Percentiles rank a stretch among this genome's conserved stretches.
phyloP scores from a whole-genome alignment of 192 early-diverging fungal genomes.

The Backusella sp. region DNA sequence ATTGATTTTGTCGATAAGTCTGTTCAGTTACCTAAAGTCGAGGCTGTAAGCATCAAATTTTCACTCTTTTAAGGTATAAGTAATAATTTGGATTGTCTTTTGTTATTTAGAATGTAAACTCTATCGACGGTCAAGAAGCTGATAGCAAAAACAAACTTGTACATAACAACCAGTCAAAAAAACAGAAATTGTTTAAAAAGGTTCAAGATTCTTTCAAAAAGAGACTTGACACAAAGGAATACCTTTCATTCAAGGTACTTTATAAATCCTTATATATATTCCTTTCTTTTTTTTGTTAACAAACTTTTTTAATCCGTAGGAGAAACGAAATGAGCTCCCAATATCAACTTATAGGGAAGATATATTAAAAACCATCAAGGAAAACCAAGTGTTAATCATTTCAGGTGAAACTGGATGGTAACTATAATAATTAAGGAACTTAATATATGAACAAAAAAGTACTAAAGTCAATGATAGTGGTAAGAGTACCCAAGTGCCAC shows the following conservation, averaged over 20 bases:
- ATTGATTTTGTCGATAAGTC: slow-evolving; percentile 12
- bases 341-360: slow-evolving; percentile 57
- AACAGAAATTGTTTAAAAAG: background rate
- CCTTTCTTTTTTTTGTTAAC: background rate
- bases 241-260: slow-evolving; percentile 13
- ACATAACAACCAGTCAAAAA: background rate
- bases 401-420: slow-evolving; percentile 80
- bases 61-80: background rate
- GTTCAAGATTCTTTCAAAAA: slow-evolving; percentile 7
- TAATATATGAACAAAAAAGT: background rate
- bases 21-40: background rate
- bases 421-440: slow-evolving; percentile 30
- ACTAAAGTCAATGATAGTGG: slow-evolving; percentile 31
- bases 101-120: background rate
- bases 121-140: background rate
- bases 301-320: slow-evolving; percentile 13
- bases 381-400: slow-evolving; percentile 65
- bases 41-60: background rate
- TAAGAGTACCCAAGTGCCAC: slow-evolving; percentile 81
- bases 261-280: background rate
- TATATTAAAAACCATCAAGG: slow-evolving; percentile 47
- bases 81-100: background rate
- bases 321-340: slow-evolving; percentile 58
- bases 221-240: slow-evolving; percentile 8
- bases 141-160: background rate